Evolutionary conservation across 345 rosid species (phyloP).

Genomic region (Moricandia arvensis): DNA sequence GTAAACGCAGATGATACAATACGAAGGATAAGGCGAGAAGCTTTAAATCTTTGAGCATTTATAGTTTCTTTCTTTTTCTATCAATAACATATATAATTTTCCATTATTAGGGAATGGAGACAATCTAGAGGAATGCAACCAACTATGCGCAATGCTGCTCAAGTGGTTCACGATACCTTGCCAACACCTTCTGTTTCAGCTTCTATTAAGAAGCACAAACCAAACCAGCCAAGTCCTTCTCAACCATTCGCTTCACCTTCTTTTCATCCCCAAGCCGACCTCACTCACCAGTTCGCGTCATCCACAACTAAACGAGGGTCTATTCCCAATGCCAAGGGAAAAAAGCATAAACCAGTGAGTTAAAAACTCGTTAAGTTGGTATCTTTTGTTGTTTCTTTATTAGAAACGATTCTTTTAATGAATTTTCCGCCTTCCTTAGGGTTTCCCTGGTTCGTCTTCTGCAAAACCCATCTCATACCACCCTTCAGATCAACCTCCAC

Average conservation of each 20-base stretch:
- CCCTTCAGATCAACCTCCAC: constrained; percentile 55
- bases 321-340: constrained; percentile 54
- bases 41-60: neutral
- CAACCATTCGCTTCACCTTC: constrained; percentile 61
- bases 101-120: constrained; percentile 81
- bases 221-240: constrained; percentile 51
- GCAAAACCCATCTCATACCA: constrained; percentile 55
- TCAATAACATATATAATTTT: constrained; percentile 12
- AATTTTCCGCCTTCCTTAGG: constrained; percentile 40
- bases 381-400: neutral
- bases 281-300: constrained; percentile 59
- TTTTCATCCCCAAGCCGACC: constrained; percentile 58
- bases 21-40: constrained; percentile 63
- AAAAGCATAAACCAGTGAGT: constrained; percentile 79
- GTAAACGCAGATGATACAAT: constrained; percentile 74
- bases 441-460: constrained; percentile 57
- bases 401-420: neutral
- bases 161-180: constrained; percentile 56
- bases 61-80: neutral
- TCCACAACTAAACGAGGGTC: constrained; percentile 62
- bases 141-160: constrained; percentile 50
- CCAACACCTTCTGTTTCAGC: constrained; percentile 82
- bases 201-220: constrained; percentile 76
- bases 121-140: constrained; percentile 63
- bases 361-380: neutral